These are phyloP conservation scores for Pythium coloratum DNA, from an alignment of 352 stramenopile genomes.

Conservation along the genomic window DNA sequence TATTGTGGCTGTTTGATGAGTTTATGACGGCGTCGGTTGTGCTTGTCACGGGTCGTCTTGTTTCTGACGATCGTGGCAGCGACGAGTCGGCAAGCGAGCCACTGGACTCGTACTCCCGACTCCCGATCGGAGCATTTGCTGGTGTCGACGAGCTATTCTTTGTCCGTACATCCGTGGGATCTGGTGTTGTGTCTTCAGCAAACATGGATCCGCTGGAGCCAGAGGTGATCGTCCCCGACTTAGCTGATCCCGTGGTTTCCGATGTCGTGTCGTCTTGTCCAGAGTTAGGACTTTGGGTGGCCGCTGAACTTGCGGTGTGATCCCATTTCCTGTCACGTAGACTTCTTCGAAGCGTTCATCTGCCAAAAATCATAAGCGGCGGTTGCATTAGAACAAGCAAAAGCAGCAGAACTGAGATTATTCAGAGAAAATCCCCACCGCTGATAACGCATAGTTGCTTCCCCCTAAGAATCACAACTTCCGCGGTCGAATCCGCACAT, in stretches of 20 bases:
- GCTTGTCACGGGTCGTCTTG: background rate
- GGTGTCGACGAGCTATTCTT: background rate
- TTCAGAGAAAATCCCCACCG: background rate
- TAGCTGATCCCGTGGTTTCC: background rate
- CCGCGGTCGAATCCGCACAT: constrained; percentile 1
- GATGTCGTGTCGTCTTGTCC: background rate
- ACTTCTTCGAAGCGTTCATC: background rate
- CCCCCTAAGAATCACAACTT: background rate
- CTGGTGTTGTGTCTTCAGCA: background rate
- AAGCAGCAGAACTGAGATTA: too few species aligned
- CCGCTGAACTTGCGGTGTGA: background rate
- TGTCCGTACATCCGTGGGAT: background rate
- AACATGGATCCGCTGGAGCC: background rate
- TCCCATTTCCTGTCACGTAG: background rate
- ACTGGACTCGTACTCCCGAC: background rate
- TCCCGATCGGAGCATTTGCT: background rate
- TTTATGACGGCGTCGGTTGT: background rate
- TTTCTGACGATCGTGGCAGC: background rate
- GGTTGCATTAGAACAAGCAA: too few species aligned
- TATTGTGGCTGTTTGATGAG: background rate
- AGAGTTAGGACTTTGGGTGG: background rate
- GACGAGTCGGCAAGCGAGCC: background rate
- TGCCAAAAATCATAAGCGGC: background rate
- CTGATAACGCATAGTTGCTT: background rate
- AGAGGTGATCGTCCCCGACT: background rate